A percentile compares a stretch with the other conserved stretches of the same genome.
Evolutionary conservation across 345 rosid species (phyloP).

Genomic region (Acer yangbiense): DNA sequence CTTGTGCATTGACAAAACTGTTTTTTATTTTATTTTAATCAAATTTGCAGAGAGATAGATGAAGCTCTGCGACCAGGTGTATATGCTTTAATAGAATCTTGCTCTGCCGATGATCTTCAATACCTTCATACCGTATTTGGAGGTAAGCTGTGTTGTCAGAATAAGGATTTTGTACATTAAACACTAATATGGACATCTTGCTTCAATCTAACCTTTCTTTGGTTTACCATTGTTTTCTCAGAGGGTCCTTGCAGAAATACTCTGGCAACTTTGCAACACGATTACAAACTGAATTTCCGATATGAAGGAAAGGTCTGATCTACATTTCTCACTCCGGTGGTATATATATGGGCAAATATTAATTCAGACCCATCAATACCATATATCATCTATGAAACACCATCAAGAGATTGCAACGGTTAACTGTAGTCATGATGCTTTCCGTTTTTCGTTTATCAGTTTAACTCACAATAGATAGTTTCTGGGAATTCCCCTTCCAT

Average conservation of each 20-base stretch:
- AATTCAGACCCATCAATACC: too few species aligned
- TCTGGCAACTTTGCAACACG: slow-evolving; percentile 69
- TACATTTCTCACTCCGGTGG: slow-evolving; percentile 6
- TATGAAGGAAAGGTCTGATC: slow-evolving; percentile 83
- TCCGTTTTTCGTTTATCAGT: background rate
- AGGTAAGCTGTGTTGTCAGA: slow-evolving; percentile 44
- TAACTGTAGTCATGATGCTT: background rate
- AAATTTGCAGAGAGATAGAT: slow-evolving; percentile 72
- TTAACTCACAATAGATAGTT: background rate
- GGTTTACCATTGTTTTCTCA: slow-evolving; percentile 39
- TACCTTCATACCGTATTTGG: slow-evolving; percentile 86
- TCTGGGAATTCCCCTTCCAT: too few species aligned
- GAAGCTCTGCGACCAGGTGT: slow-evolving; percentile 91
- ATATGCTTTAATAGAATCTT: slow-evolving; percentile 83
- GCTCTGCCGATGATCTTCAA: slow-evolving; percentile 77
- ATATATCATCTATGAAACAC: too few species aligned
- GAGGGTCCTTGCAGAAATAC: slow-evolving; percentile 95
- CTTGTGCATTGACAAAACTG: slow-evolving; percentile 3
- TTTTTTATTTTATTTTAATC: slow-evolving; percentile 8
- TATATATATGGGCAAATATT: background rate
- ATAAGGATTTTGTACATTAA: background rate
- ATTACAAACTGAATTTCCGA: slow-evolving; percentile 75
- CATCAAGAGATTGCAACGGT: background rate
- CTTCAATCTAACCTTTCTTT: slow-evolving; percentile 9
- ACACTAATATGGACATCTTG: background rate